Conservation (phyloP, 2,329 filamentous ascomycete genomes). For the Ophiostoma fasciatum region DNA sequence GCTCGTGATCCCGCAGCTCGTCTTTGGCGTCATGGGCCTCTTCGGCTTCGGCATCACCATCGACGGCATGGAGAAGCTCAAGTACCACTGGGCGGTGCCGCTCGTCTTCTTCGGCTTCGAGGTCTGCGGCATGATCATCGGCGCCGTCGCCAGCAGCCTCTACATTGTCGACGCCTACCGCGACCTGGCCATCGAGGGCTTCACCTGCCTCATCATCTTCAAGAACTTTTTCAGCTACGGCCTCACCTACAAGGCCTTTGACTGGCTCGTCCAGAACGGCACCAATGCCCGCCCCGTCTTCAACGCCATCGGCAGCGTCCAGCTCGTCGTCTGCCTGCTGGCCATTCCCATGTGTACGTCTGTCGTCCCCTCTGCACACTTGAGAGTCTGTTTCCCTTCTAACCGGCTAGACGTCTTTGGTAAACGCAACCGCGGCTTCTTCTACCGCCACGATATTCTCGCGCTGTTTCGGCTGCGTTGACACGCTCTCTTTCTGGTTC, state of each 20-base stretch:
- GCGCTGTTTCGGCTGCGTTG: constrained; percentile 25
- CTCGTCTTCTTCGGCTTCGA: constrained; percentile 73
- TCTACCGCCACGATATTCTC: constrained; percentile 59
- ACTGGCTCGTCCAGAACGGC: constrained; percentile 61
- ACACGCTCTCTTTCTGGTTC: neutral
- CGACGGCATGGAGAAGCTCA: constrained; percentile 34
- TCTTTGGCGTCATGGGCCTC: constrained; percentile 63
- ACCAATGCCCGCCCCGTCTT: constrained; percentile 42
- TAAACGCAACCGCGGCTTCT: constrained; percentile 62
- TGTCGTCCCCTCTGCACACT: neutral
- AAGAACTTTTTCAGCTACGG: constrained; percentile 89
- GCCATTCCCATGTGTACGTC: constrained; percentile 66
- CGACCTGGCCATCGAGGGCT: constrained; percentile 71
- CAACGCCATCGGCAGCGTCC: constrained; percentile 57
- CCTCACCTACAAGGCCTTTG: constrained; percentile 68
- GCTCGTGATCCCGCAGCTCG: constrained; percentile 66
- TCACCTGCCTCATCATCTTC: constrained; percentile 82
- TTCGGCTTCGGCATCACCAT: constrained; percentile 74
- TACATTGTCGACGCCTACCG: constrained; percentile 92
- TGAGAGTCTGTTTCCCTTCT: no score
- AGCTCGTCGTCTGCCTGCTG: constrained; percentile 60
- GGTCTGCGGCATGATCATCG: constrained; percentile 83
- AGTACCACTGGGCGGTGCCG: constrained; percentile 58
- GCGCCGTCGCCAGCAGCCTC: constrained; percentile 68
- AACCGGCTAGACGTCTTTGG: constrained; percentile 66